Evolutionary conservation across 495 filamentous ascomycete genomes (phyloP), one percentile per base, ranked within the genome.

Genomic region (Bathelium albidoporum): DNA sequence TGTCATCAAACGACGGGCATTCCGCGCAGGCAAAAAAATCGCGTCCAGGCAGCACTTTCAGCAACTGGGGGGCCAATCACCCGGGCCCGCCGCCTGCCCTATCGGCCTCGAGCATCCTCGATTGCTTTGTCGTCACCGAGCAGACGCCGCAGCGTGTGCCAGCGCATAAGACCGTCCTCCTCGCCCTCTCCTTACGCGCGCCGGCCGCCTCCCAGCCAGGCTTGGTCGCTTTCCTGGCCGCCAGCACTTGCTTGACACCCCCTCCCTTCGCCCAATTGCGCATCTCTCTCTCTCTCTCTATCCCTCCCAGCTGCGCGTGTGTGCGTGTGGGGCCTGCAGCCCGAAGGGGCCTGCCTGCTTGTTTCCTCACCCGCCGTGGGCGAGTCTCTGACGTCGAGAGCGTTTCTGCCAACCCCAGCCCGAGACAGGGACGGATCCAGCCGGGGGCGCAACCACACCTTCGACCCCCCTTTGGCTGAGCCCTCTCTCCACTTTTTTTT

Each of bases 301-400:
- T 41, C 36, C 18, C 36, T 41, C 36, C 36, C 36, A 41, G 18
- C 18, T 41, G 36, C 36, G 18, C 9, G 36, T 41, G 14, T 39
- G 5, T 39, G 34, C 34, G 34, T 39, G 5, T 39, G 34, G 5
- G 34, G 34, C 34, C 5, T 49, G 44, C 44, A 22, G 20, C 11
- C 20, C 5, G 5, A n/a, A n/a, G 49, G 49, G 49, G 22, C 49
- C 10, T 55, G 44, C 44, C 16, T 49, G 12, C 12, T 49, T 49
- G 12, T 49, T 39, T 39, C 34, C 14, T 14, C 5, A 39, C 34
- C 20, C 5, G 5, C 44, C 20, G 44, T 10, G 20, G 20, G 44
- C n/a, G n/a, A n/a, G n/a, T n/a, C n/a, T 20, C 49, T 55, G 49
- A 55, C 49, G 49, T 55, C 49, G 49, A 29, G n/a, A n/a, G 22